Evolutionary conservation across 768 basidiomycete species (phyloP).

Genomic region (Podaxis rugospora): DNA sequence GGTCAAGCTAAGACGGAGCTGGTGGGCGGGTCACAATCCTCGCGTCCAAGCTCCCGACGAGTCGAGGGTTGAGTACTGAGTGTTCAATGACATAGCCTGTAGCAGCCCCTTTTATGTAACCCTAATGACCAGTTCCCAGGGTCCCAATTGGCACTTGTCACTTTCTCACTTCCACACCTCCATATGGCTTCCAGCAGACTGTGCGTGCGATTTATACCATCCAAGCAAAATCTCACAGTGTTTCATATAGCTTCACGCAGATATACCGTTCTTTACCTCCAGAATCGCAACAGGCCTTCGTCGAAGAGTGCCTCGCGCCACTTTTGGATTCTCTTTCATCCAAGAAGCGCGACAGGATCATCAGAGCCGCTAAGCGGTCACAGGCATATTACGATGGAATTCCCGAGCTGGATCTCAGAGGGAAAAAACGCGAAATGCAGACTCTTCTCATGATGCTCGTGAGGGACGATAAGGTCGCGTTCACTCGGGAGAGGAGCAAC

Average conservation of each 20-base stretch:
- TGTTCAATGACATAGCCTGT: not conserved
- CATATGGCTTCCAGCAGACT: slow-evolving; percentile 6
- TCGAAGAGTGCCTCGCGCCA: slow-evolving; percentile 45
- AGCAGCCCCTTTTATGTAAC: not conserved
- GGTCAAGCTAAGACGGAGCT: too few species aligned
- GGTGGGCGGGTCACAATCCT: too few species aligned
- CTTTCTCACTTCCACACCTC: not conserved
- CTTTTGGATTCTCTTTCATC: slow-evolving; percentile 41
- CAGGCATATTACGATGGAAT: slow-evolving; percentile 32
- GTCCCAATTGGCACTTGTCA: not conserved
- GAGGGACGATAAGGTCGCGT: slow-evolving; percentile 47
- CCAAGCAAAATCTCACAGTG: not conserved
- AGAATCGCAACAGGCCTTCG: slow-evolving; percentile 44
- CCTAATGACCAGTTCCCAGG: not conserved
- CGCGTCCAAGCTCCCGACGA: not conserved
- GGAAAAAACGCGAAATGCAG: slow-evolving; percentile 53
- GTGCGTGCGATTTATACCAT: not conserved
- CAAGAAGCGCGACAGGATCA: slow-evolving; percentile 33
- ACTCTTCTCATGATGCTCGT: slow-evolving; percentile 47
- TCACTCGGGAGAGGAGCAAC: slow-evolving; percentile 50
- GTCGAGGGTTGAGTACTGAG: not conserved
- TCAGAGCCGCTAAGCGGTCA: slow-evolving; percentile 32
- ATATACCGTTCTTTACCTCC: slow-evolving; percentile 49
- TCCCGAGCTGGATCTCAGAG: slow-evolving; percentile 47
- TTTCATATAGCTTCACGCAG: slow-evolving; percentile 34